These are phyloP conservation scores for Populus pruinosa DNA, from an alignment of 345 rosid genomes.

Conservation along the genomic window DNA sequence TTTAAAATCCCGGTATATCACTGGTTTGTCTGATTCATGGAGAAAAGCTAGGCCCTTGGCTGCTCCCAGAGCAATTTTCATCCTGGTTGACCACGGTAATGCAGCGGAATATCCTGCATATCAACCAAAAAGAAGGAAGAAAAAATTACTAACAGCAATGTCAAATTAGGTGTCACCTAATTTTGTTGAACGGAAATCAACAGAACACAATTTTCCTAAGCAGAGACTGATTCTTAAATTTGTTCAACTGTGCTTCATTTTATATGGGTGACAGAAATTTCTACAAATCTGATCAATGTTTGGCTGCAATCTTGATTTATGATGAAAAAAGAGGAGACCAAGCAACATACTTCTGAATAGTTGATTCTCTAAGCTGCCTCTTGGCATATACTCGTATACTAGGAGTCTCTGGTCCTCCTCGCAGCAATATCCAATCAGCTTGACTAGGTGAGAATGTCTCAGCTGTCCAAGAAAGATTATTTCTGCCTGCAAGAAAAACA, in stretches of 20 bases:
- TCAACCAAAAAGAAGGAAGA: neutral
- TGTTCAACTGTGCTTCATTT: no score
- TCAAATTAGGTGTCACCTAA: no score
- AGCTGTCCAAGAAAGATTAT: constrained; percentile 77
- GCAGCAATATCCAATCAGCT: constrained; percentile 72
- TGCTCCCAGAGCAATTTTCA: constrained; percentile 77
- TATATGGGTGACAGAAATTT: neutral
- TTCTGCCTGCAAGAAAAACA: constrained; percentile 55
- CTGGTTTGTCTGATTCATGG: constrained; percentile 66
- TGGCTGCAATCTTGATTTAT: no score
- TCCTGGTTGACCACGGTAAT: constrained; percentile 68
- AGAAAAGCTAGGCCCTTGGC: constrained; percentile 81
- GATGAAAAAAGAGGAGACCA: neutral
- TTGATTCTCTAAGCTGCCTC: constrained; percentile 76
- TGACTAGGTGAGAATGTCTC: constrained; percentile 66
- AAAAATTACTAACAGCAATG: neutral
- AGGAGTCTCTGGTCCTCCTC: constrained; percentile 69
- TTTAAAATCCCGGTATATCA: constrained; percentile 74
- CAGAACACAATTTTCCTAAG: no score
- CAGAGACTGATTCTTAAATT: no score
- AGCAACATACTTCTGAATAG: constrained; percentile 57
- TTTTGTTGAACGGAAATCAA: no score
- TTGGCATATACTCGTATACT: constrained; percentile 68
- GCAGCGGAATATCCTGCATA: constrained; percentile 47
- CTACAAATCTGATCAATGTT: neutral